phyloP scores from a whole-genome alignment of 2,329 filamentous ascomycete species.

The Diplodia sapinea region DNA sequence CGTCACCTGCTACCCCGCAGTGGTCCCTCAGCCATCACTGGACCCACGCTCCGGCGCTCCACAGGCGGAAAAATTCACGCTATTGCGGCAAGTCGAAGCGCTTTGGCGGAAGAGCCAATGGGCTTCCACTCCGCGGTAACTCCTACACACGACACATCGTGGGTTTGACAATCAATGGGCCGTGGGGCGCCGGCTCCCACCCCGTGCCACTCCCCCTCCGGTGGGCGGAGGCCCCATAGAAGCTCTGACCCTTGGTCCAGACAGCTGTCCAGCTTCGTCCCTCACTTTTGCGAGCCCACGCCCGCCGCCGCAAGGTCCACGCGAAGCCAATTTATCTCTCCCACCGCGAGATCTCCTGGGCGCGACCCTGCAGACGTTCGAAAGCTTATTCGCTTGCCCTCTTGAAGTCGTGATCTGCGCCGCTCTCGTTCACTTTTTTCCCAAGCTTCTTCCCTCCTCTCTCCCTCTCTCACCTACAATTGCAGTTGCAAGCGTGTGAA shows the following conservation, averaged over 20 bases:
- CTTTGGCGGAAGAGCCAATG: slow-evolving; percentile 8
- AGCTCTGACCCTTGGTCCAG: slow-evolving; percentile 13
- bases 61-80: slow-evolving; percentile 28
- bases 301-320: slow-evolving; percentile 2
- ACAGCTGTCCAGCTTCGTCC: slow-evolving; percentile 12
- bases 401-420: slow-evolving; percentile 16
- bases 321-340: slow-evolving; percentile 3
- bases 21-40: background rate
- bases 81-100: slow-evolving; percentile 8
- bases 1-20: slow-evolving; percentile 29
- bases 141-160: background rate
- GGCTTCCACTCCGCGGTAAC: background rate
- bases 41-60: slow-evolving; percentile 22
- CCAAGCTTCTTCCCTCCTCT: background rate
- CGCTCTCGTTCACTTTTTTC: background rate
- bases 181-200: slow-evolving; percentile 18
- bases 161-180: slow-evolving; percentile 11
- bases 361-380: slow-evolving; percentile 8
- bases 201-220: slow-evolving; percentile 3
- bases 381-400: slow-evolving; percentile 18
- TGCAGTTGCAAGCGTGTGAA: background rate
- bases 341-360: slow-evolving; percentile 16
- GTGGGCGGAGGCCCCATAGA: slow-evolving; percentile 19
- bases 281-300: background rate
- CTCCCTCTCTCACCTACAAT: background rate